These are phyloP conservation scores for Sclerotiophoma versabilis DNA, from an alignment of 2,329 filamentous ascomycete genomes.

Conservation along the genomic window DNA sequence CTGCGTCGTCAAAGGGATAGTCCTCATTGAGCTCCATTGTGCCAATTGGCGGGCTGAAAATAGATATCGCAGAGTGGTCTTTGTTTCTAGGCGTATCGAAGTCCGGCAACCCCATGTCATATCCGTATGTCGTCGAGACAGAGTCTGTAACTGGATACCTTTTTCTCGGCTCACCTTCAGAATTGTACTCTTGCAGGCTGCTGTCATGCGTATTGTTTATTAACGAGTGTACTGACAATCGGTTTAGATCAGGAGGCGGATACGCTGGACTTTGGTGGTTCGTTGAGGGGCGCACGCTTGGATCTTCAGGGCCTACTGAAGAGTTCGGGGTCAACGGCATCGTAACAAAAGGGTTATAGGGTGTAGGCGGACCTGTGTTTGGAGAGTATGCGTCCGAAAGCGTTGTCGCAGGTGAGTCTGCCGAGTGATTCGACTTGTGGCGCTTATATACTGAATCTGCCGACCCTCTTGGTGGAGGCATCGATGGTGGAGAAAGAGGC, in stretches of 20 bases:
- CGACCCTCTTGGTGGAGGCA: conserved; percentile 37
- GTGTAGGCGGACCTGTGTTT: conserved; percentile 45
- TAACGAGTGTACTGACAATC: conserved; percentile 70
- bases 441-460: conserved; percentile 28
- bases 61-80: conserved; percentile 69
- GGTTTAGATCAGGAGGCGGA: conserved; percentile 55
- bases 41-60: conserved; percentile 45
- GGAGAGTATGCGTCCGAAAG: conserved; percentile 49
- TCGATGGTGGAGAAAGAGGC: conserved; percentile 30
- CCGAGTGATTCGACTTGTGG: conserved; percentile 37
- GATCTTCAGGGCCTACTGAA: conserved; percentile 47
- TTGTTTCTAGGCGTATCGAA: conserved; percentile 75
- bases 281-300: conserved; percentile 24
- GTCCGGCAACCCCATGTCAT: conserved; percentile 74
- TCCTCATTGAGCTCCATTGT: conserved; percentile 44
- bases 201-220: conserved; percentile 48
- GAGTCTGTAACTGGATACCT: conserved; percentile 43
- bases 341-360: conserved; percentile 54
- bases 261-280: conserved; percentile 34
- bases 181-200: conserved; percentile 16
- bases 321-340: conserved; percentile 55
- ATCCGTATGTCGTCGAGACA: conserved; percentile 65
- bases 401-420: conserved; percentile 33
- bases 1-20: conserved; percentile 43
- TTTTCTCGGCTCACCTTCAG: conserved; percentile 54